Percentiles rank a stretch among this genome's conserved stretches.
These are phyloP conservation scores for Acer yangbiense DNA, from an alignment of 345 rosid species.

Conservation along the genomic window DNA sequence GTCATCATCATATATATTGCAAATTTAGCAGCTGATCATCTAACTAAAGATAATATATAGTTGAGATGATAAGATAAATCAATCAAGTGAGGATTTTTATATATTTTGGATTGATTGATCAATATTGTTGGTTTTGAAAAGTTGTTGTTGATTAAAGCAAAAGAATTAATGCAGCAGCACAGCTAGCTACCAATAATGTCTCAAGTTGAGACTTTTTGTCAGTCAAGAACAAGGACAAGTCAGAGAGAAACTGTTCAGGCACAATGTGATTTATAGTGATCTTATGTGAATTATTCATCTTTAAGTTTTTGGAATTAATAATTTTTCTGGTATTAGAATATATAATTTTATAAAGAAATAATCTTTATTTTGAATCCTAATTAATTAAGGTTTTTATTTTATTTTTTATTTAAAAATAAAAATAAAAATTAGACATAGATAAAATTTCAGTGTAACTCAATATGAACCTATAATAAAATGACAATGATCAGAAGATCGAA, in stretches of 20 bases:
- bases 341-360: no score
- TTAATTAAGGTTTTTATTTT: no score
- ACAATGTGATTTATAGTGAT: not conserved
- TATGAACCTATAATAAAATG: no score
- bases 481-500: no score
- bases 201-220: not conserved
- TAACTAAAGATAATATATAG: not conserved
- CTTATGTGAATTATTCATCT: not conserved
- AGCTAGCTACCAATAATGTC: not conserved
- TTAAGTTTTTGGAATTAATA: no score
- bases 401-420: no score
- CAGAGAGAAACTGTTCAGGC: not conserved
- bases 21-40: not conserved
- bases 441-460: no score
- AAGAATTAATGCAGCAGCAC: not conserved
- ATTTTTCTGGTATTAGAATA: no score
- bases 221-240: not conserved
- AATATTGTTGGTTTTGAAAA: not conserved
- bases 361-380: no score
- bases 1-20: constrained; percentile 9
- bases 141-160: not conserved
- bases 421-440: not conserved
- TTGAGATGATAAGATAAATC: not conserved
- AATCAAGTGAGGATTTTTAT: not conserved
- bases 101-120: not conserved